Base-by-base conservation (phyloP, 2,329 filamentous ascomycete genomes). In the Colletotrichum lindemuthianum region DNA sequence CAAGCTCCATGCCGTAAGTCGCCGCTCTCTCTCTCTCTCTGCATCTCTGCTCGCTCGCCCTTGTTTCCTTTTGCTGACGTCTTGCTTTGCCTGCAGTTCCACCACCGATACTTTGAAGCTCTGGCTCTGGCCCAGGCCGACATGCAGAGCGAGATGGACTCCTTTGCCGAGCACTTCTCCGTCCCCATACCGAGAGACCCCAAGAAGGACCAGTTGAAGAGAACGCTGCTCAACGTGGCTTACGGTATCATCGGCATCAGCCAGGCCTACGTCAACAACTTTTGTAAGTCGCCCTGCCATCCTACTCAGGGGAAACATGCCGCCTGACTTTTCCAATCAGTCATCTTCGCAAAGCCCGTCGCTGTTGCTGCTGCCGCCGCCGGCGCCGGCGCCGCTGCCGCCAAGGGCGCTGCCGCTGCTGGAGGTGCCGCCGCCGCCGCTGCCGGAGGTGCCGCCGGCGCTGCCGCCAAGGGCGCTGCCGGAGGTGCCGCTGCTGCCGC, bases 51-150 rank as follows among this genome's bases (percentile, higher is more conserved):
- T 32, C 13, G 12, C 16, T 6, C 7, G 44, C 4, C 24, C 24
- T 24, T 24, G 24, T 4, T 24, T n/a, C n/a, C n/a, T n/a, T n/a
- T 24, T 24, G 24, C 24, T 24, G 5, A 24, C 24, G 4, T 0
- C 24, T 24, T 24, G 24, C 24, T 24, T 24, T 24, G 24, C 24
- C 16, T 12, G 9, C 8, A 60, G 58, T 60, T 60, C 43, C 58
- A 60, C n/a, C 36, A 33, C 36, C 58, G 58, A 2, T 60, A 60
- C n/a, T 60, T 48, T 10, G 50, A 60, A 36, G 58, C 58, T 36
- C 50, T 60, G 9, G 11, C 13, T 1, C 36, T 40, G 43, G 58
- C 58, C 1, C 58, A 60, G n/a, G 11, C 15, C 50, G 58, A 60
- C n/a, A 36, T 60, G 11, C 50, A 60, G 24, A 47, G 50, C 7